Evolutionary conservation across 768 basidiomycete genomes (phyloP), one percentile per base, ranked within the genome.

Genomic region (Suillus hirtellus): DNA sequence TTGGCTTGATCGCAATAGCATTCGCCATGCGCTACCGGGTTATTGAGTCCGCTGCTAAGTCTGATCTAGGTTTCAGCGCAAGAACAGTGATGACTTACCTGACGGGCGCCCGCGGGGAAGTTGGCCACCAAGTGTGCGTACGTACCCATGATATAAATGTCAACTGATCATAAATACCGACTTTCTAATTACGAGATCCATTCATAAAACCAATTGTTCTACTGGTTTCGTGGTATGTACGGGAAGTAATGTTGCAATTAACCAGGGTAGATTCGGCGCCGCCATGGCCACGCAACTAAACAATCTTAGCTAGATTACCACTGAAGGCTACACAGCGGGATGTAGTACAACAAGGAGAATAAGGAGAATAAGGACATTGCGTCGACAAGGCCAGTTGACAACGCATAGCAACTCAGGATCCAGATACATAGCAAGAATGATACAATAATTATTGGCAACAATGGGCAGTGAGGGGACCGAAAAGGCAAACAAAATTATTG

Each of bases 371-470:
- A 31, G 52, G 34, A 42, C 27, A 38, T 27, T 19, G 19, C 34
- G 17, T 27, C 11, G 40, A 27, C 56, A 58, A 58, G 56, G 40
- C 56, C 52, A 12, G 56, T 27, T 58, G 40, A 19, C 56, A 58
- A 58, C 40, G 42, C 56, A 58, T 31, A 58, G 56, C 56, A 27
- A 19, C 56, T 42, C 6, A 7, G 4, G 40, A 24, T 6, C 17
- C 27, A 27, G 11, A 8, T 42, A 42, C 56, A 58, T 40, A 42
- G 24, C 24, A 58, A 42, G 17, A 31, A 31, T 15, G n/a, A 58
- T 17, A 17, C 10, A 5, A 56, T 15, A 38, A 56, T 56, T 15
- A 56, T 56, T n/a, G 11, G 15, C 38, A 56, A 17, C 15, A 24
- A 38, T 6, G 11, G 10, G 21, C 55, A 40, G 38, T 15, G 15